Evolutionary conservation across 306 rosid species (phyloP), one percentile per base, ranked within the genome.

Genomic region (Quercus variabilis): DNA sequence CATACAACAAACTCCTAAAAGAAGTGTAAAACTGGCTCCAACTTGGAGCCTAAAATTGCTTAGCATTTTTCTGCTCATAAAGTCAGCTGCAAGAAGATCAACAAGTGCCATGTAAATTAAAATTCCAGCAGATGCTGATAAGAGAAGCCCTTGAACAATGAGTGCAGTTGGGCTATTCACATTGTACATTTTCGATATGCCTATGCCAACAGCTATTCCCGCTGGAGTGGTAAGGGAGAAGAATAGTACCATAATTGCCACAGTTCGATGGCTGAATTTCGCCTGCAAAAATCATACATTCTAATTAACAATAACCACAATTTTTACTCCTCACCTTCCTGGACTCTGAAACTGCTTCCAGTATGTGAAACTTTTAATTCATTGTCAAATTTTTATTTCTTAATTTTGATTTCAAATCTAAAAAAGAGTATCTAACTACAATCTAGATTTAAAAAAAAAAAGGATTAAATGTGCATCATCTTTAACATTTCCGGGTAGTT

Each of bases 121-220:
- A 43, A 92, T 81, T 76, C 97, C 94, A 58, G 91, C 89, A 4
- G 97, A 92, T 49, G 90, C 87, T 67, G 94, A 87, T 75, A 90
- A 86, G 51, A 90, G 84, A 64, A 83, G 2, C 43, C 94, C 97
- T 79, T 87, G 88, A 54, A 88, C 86, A 56, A 87, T 79, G 10
- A 86, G 69, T 5, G 91, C 87, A 41, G 82, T 84, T 75, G 88
- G 82, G 74, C 90, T 86, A 6, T 31, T 89, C 54, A 76, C 87
- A 31, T 79, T 31, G 78, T 90, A 92, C 6, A 78, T 64, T 2
- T 78, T 85, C 84, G 97, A 89, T 77, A 90, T 73, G 14, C 91
- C 93, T 26, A 90, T 86, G 2, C 94, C 97, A 67, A 88, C 31
- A 13, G 74, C 86, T 71, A 90, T 87, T 60, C 97, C 97, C 65